Evolutionary conservation across 352 stramenopile species (phyloP), one percentile per base, ranked within the genome.

Genomic region (Phytophthora tubulina): DNA sequence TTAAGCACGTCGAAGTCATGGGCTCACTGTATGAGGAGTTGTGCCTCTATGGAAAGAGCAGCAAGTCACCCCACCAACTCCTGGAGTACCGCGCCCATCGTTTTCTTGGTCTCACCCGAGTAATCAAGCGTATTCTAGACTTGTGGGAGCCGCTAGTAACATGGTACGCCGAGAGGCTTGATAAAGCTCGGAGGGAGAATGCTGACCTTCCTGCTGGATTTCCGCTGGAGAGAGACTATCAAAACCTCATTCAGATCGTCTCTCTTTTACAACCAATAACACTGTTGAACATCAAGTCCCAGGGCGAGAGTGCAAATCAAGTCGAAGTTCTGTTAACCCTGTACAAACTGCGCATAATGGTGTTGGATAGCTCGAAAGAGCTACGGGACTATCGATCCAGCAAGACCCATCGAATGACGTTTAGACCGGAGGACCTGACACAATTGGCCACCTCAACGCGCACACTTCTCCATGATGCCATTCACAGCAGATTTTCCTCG

Each of bases 1-100:
- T 60, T 2, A 59, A 58, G 38, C 59, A 66, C 17, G 27, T 52
- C 36, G 59, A 67, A 55, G 59, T 39, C 0, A 59, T 67, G 59
- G 48, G 48, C 14, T 53, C 21, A 9, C 38, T 67, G 11, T 66
- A 52, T 14, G 33, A 65, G 54, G 45, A 65, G 35, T 21, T 48
- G 32, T 63, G 55, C 39, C 41, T 52, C 2, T 63, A 33, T 41
- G 55, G 30, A 14, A 63, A 63, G 31, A 63, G 55, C 15, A 9
- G 38, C 14, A 63, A 63, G 30, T 63, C 41, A 32, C 55, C 55
- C 30, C 44, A 64, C 11, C 32, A 55, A 15, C 56, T 64, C 10
- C 44, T 56, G n/a, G 45, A 33, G 11, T 64, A 46, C 15, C 56
- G 17, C 21, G 35, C 44, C 11, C 56, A 64, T 48, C 56, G 56